These are phyloP conservation scores for Exophiala mesophila DNA, from an alignment of 2,329 filamentous ascomycete species.

Conservation along the genomic window DNA sequence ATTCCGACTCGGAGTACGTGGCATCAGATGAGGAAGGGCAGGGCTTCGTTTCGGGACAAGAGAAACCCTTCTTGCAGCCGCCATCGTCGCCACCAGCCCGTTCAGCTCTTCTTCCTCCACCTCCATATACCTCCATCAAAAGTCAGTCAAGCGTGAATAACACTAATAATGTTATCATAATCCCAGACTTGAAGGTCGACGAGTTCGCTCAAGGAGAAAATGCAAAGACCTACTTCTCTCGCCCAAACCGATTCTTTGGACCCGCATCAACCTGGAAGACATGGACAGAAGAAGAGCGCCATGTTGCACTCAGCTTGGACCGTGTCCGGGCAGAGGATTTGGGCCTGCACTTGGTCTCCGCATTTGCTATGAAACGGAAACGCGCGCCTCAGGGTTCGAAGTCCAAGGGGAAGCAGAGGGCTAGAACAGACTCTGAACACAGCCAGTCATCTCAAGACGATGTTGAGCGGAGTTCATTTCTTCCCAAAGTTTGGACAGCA, in stretches of 20 bases:
- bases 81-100: too few species aligned
- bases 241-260: constrained; percentile 71
- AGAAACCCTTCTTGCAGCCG: too few species aligned
- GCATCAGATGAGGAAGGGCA: constrained; percentile 5
- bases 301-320: constrained; percentile 59
- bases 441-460: constrained; percentile 15
- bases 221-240: constrained; percentile 29
- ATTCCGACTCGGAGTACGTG: constrained; percentile 7
- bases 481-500: constrained; percentile 66
- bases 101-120: neutral
- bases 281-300: constrained; percentile 82
- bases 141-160: too few species aligned
- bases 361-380: constrained; percentile 61
- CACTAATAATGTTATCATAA: too few species aligned
- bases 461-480: constrained; percentile 33
- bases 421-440: neutral
- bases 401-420: constrained; percentile 1
- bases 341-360: constrained; percentile 71
- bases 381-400: constrained; percentile 12
- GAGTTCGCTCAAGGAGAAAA: constrained; percentile 12
- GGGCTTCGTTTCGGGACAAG: neutral
- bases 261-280: constrained; percentile 67
- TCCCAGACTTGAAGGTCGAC: constrained; percentile 3
- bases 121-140: too few species aligned
- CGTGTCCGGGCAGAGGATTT: constrained; percentile 63